Conservation (phyloP, 2,329 filamentous ascomycete genomes). For the Pseudogymnoascus sp. region DNA sequence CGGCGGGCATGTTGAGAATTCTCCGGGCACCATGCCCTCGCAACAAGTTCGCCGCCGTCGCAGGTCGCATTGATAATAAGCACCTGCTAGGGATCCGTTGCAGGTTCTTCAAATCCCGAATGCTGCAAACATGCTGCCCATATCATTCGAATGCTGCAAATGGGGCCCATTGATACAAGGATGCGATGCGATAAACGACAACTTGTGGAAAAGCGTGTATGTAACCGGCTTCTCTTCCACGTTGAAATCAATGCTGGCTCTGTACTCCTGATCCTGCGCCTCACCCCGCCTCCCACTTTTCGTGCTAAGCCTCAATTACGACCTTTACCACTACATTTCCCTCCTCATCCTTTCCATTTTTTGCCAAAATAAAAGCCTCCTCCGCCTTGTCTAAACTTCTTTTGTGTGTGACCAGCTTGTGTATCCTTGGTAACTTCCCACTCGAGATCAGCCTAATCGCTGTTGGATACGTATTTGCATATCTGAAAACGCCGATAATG, state of each 20-base stretch:
- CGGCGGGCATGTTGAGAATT: not conserved
- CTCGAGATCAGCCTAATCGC: constrained; percentile 56
- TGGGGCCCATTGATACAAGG: not conserved
- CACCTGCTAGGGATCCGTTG: not conserved
- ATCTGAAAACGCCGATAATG: constrained; percentile 71
- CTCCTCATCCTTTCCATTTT: constrained; percentile 59
- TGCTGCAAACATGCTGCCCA: not conserved
- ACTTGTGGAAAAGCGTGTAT: not conserved
- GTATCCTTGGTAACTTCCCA: constrained; percentile 54
- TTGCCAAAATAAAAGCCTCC: constrained; percentile 64
- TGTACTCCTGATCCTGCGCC: not conserved
- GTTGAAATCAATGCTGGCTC: not conserved
- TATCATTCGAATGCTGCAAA: not conserved
- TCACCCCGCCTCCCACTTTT: not conserved
- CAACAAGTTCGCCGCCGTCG: no score
- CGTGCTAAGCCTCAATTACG: constrained; percentile 49
- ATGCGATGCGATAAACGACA: not conserved
- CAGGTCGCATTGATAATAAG: not conserved
- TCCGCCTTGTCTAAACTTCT: constrained; percentile 56
- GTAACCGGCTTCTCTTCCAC: not conserved
- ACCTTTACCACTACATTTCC: constrained; percentile 69
- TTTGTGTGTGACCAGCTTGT: constrained; percentile 67
- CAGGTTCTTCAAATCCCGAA: not conserved
- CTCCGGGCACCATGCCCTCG: no score
- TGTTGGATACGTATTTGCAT: constrained; percentile 67